Base-by-base conservation (phyloP, 257 asterid species). In the Primulina tabacum region DNA sequence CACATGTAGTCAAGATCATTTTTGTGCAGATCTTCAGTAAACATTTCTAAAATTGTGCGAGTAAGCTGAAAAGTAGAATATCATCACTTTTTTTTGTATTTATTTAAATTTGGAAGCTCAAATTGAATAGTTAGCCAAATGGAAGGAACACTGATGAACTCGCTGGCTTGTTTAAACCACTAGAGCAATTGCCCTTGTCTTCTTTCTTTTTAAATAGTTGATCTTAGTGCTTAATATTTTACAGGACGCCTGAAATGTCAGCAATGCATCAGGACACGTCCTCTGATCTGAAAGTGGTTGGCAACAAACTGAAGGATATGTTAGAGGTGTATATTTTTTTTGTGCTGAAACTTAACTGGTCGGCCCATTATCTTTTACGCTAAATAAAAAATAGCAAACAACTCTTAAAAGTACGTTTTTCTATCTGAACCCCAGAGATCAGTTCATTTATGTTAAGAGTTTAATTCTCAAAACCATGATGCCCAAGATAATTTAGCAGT, bases 201-300 rank as follows among this genome's bases (percentile, higher is more conserved):
- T 14, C 55, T 43, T 43, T 43, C n/a, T 14, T 43, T 43, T 14
- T 14, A 12, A 43, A 43, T 43, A 43, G 18, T 43, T 43, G 55
- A 43, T 43, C n/a, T 11, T 12, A 17, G 55, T 0, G 38, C 53
- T 69, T 28, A 67, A 4, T 40, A 62, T 61, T 72, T 67, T 65
- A 75, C 92, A 92, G 97, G 85, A 90, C 98, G 34, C 97, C 98
- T 4, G 95, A 82, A 6, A 85, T 90, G 93, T 90, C 98, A 10
- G 95, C 97, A 20, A 90, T 92, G 90, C 98, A 92, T 78, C 95
- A 88, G 62, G 98, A 92, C 73, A 75, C 84, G 7, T 79, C 97
- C 7, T 37, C 92, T 32, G 97, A 92, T 82, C 82, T 92, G 74
- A 83, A 67, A 70, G 87, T 82, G 34, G 98, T 92, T 35, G 82